phyloP scores from a whole-genome alignment of 352 stramenopile species.

The Phytophthora ramorum region DNA sequence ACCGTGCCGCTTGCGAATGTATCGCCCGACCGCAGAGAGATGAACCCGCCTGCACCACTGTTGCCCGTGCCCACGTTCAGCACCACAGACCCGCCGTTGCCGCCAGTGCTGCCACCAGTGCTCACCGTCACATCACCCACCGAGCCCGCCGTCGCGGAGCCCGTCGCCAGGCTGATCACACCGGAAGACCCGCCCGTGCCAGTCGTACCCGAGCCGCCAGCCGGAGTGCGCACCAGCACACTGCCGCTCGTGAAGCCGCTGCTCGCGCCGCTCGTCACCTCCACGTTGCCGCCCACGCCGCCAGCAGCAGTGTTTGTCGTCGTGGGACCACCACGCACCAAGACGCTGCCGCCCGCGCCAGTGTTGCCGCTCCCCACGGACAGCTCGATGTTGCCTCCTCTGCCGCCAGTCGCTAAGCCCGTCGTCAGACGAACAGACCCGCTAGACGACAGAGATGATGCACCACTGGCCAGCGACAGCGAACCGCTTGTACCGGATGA shows the following conservation, averaged over 20 bases:
- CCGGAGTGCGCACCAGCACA: neutral
- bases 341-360: conserved; percentile 43
- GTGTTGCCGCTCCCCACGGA: neutral
- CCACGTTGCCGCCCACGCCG: neutral
- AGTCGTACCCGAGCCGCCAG: neutral
- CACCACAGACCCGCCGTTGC: conserved; percentile 20
- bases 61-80: conserved; percentile 6
- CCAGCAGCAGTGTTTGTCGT: too few relatives aligned
- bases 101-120: neutral
- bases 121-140: conserved; percentile 41
- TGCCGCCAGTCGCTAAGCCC: too few relatives aligned
- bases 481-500: neutral
- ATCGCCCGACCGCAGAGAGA: conserved; percentile 4
- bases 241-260: neutral
- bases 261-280: too few relatives aligned
- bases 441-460: conserved; percentile 16
- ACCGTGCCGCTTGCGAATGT: neutral
- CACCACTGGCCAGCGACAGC: conserved; percentile 2
- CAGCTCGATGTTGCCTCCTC: too few relatives aligned
- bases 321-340: conserved; percentile 18
- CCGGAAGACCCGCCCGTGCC: neutral
- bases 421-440: conserved; percentile 16
- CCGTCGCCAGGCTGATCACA: neutral
- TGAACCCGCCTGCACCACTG: neutral
- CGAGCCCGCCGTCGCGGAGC: neutral